Evolutionary conservation across 495 filamentous ascomycete genomes (phyloP).

Genomic region (Neurospora sp.): DNA sequence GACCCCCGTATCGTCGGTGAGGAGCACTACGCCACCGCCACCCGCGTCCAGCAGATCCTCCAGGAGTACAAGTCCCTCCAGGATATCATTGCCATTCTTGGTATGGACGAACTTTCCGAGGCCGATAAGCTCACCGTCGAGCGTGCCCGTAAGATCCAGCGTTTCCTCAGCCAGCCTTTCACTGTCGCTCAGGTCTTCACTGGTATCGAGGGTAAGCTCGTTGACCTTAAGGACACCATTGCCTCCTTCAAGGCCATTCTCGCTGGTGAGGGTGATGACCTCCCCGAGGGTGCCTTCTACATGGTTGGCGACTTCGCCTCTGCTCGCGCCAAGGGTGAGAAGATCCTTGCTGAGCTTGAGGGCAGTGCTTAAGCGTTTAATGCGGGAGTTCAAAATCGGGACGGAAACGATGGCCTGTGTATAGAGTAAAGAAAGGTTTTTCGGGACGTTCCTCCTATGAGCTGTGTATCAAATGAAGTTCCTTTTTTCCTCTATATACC

Average conservation of each 20-base stretch:
- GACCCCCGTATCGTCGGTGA: constrained; percentile 96
- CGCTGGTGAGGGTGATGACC: constrained; percentile 85
- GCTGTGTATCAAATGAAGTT: constrained; percentile 30
- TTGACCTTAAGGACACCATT: constrained; percentile 98
- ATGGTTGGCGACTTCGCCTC: constrained; percentile 96
- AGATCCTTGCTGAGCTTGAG: constrained; percentile 96
- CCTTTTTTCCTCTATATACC: neutral
- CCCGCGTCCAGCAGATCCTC: constrained; percentile 93
- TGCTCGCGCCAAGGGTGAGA: constrained; percentile 94
- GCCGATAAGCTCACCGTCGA: constrained; percentile 99
- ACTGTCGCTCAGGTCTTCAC: constrained; percentile 98
- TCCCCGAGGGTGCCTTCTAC: constrained; percentile 95
- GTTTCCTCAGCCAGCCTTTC: constrained; percentile 99
- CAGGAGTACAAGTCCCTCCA: constrained; percentile 99
- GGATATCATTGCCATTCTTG: constrained; percentile 99
- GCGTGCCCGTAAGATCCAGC: constrained; percentile 98
- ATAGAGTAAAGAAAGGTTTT: constrained; percentile 25
- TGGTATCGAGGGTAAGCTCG: constrained; percentile 94
- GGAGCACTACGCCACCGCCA: constrained; percentile 93
- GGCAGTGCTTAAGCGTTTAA: constrained; percentile 39
- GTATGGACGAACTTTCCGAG: constrained; percentile 99
- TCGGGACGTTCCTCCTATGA: constrained; percentile 26
- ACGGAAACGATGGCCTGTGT: constrained; percentile 26
- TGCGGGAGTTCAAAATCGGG: constrained; percentile 34
- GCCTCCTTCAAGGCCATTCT: constrained; percentile 95